Conservation (phyloP, 805 yeast genomes). For the Schwanniomyces polymorphus region DNA sequence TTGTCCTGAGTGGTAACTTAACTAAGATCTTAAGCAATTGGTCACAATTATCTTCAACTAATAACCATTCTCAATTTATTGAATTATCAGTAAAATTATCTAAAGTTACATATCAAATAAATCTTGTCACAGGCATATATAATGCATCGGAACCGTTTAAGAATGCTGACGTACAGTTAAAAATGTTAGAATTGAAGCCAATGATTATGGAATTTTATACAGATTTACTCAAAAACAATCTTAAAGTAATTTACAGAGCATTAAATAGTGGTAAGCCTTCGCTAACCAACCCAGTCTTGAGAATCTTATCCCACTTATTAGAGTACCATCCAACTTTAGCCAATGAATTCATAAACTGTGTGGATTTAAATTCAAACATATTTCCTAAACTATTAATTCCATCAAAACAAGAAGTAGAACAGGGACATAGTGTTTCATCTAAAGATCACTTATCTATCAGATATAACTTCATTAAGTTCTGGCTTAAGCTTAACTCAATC, state of each 20-base stretch:
- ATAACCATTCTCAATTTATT: slow-evolving; percentile 54
- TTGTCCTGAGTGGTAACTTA: slow-evolving; percentile 28
- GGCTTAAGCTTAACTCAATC: slow-evolving; percentile 51
- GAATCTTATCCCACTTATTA: slow-evolving; percentile 50
- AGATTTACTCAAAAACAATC: slow-evolving; percentile 53
- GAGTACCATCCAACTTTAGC: slow-evolving; percentile 51
- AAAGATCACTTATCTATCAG: slow-evolving; percentile 49
- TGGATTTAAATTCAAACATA: slow-evolving; percentile 65
- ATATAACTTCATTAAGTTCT: slow-evolving; percentile 57
- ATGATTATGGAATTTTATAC: slow-evolving; percentile 41
- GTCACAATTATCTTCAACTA: slow-evolving; percentile 42
- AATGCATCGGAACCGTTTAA: not conserved
- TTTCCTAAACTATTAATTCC: slow-evolving; percentile 65
- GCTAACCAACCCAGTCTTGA: slow-evolving; percentile 61
- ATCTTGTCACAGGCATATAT: slow-evolving; percentile 1
- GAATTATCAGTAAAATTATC: slow-evolving; percentile 42
- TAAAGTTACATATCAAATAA: slow-evolving; percentile 20
- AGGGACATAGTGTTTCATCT: slow-evolving; percentile 22
- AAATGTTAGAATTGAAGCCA: slow-evolving; percentile 14
- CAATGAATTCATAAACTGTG: slow-evolving; percentile 59
- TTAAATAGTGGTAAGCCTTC: slow-evolving; percentile 58
- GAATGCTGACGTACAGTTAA: not conserved
- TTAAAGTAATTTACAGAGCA: slow-evolving; percentile 67
- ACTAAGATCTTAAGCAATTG: slow-evolving; percentile 38
- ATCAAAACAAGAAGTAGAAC: slow-evolving; percentile 44